Evolutionary conservation across 306 rosid genomes (phyloP).

Genomic region (Cicer judaicum): DNA sequence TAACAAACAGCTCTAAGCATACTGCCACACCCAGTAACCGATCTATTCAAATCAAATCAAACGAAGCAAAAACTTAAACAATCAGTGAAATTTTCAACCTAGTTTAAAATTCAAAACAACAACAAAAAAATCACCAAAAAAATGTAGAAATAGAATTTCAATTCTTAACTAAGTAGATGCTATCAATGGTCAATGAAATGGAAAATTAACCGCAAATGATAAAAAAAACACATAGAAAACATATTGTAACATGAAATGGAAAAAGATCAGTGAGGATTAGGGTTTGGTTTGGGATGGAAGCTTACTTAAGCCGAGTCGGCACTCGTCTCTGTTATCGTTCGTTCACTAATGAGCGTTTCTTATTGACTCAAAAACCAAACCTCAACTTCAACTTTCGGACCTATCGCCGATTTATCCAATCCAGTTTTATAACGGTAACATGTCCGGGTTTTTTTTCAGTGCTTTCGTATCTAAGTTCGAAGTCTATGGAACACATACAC

Average conservation of each 20-base stretch:
- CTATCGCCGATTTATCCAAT: slow-evolving; percentile 66
- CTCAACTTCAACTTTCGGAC: slow-evolving; percentile 66
- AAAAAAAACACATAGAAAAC: slow-evolving; percentile 20
- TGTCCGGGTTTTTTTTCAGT: slow-evolving; percentile 77
- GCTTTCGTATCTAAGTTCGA: slow-evolving; percentile 50
- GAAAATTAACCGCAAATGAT: slow-evolving; percentile 26
- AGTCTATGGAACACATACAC: slow-evolving; percentile 16
- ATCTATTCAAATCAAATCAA: slow-evolving; percentile 52
- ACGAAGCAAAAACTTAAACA: slow-evolving; percentile 33
- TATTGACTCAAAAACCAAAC: slow-evolving; percentile 57
- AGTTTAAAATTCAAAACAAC: not conserved
- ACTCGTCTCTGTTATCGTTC: slow-evolving; percentile 47
- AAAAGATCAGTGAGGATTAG: slow-evolving; percentile 37
- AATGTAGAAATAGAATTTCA: not conserved
- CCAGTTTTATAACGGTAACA: slow-evolving; percentile 57
- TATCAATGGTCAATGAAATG: not conserved
- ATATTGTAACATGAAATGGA: not conserved
- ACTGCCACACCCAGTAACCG: slow-evolving; percentile 48
- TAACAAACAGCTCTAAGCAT: slow-evolving; percentile 38
- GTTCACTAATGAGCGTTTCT: slow-evolving; percentile 47
- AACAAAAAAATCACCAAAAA: no score
- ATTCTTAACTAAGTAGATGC: not conserved
- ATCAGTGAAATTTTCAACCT: slow-evolving; percentile 18
- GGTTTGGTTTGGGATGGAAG: slow-evolving; percentile 42
- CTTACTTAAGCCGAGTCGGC: slow-evolving; percentile 44